Base-by-base conservation (phyloP, 805 yeast genomes). In the Monosporozyma yasuniensis region DNA sequence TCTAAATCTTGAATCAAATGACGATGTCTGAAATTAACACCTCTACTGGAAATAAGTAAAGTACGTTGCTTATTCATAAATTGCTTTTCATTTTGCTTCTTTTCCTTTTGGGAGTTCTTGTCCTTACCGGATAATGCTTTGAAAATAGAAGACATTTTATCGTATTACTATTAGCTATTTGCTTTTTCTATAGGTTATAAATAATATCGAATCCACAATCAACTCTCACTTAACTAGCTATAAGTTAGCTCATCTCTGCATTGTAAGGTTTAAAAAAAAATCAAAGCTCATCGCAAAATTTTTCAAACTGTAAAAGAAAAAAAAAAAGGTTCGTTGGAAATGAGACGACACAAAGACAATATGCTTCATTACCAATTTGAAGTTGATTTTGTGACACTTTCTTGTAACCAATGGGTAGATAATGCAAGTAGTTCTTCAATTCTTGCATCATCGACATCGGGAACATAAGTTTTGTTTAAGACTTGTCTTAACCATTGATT, bases 11-110 rank as follows among this genome's bases (percentile, higher is more conserved):
- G 77, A 55, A 93, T 87, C 61, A 93, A 72, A 70, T 93, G 98
- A 64, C 99, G 89, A 65, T 93, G 98, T 72, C 99, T 84, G 66
- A 74, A 88, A 27, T 96, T 89, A 50, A 91, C 86, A 57, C 99
- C 99, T 67, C 99, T 80, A 39, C 97, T 89, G 3, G 97, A 85
- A 61, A 91, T 85, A 52, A 93, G 76, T 52, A 93, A 73, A 38
- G 90, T 87, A 61, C 96, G 77, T 69, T 91, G 98, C 67, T 86
- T 84, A 70, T 91, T 91, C 68, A 79, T 78, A 66, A 80, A 85
- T 55, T 77, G 74, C 58, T 76, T 72, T 51, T 71, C 71, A 35
- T 54, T 58, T 18, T 62, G 59, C 50, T 66, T 69, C 54, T 62
- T 64, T 14, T 63, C 58, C 27, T 51, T 47, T 25, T 48, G 51